Percentiles rank a stretch among this genome's conserved stretches.
Conservation (phyloP, 2,329 filamentous ascomycete species). For the Monilinia polystroma region DNA sequence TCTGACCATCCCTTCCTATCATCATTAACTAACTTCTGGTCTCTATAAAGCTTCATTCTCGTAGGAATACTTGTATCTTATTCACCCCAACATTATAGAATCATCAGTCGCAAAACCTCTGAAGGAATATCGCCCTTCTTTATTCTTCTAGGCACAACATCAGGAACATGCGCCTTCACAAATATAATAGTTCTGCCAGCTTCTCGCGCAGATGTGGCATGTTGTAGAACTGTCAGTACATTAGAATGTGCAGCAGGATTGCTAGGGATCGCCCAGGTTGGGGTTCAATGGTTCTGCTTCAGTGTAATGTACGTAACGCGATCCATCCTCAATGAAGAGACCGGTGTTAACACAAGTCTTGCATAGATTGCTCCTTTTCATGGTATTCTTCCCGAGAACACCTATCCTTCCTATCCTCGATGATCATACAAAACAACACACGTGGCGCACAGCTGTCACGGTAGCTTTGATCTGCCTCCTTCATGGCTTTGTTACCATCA, state of each 20-base stretch:
- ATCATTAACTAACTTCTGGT: constrained; percentile 11
- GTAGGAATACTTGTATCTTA: constrained; percentile 90
- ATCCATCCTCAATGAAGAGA: neutral
- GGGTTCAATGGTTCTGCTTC: constrained; percentile 89
- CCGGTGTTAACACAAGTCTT: constrained; percentile 10
- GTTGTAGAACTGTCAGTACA: constrained; percentile 77
- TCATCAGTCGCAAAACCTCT: constrained; percentile 79
- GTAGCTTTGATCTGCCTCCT: constrained; percentile 72
- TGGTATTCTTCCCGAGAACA: constrained; percentile 83
- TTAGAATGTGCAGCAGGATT: constrained; percentile 84
- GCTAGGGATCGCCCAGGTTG: constrained; percentile 87
- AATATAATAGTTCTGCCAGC: constrained; percentile 89
- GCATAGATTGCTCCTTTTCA: constrained; percentile 80
- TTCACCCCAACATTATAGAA: constrained; percentile 90
- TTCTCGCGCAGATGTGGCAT: constrained; percentile 78
- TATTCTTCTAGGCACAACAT: constrained; percentile 88
- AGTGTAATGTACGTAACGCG: constrained; percentile 70
- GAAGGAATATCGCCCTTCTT: constrained; percentile 96
- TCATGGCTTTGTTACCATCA: constrained; percentile 69
- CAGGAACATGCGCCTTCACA: constrained; percentile 81
- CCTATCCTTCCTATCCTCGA: constrained; percentile 42
- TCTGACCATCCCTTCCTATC: neutral
- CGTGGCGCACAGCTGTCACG: constrained; percentile 74
- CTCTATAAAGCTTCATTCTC: constrained; percentile 59
- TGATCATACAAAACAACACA: constrained; percentile 52